Percentiles rank a stretch among this genome's conserved stretches.
Conservation (phyloP, 768 basidiomycete species). For the Rhodosporidiobolus sp. region DNA sequence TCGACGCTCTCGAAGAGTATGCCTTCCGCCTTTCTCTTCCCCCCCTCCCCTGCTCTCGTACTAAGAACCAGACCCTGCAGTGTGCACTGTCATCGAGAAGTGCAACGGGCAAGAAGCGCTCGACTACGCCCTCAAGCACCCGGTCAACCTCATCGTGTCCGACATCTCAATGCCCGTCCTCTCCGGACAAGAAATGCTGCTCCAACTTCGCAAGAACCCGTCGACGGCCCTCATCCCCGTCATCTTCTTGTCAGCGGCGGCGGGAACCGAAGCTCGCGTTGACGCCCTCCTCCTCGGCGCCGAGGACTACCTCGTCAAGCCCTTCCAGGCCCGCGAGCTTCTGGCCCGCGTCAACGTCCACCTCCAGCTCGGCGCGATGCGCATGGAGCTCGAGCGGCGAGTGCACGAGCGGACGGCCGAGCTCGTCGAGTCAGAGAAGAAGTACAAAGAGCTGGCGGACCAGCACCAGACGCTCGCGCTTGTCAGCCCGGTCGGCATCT, state of each 20-base stretch:
- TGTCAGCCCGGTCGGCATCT: slow-evolving; percentile 36
- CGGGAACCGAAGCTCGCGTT: slow-evolving; percentile 22
- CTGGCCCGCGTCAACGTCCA: slow-evolving; percentile 28
- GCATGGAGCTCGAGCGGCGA: slow-evolving; percentile 29
- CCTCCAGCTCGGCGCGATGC: slow-evolving; percentile 33
- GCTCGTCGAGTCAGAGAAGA: slow-evolving; percentile 24
- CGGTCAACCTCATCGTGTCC: slow-evolving; percentile 21
- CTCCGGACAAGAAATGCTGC: slow-evolving; percentile 12
- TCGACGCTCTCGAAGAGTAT: slow-evolving; percentile 5
- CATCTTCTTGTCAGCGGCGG: slow-evolving; percentile 33
- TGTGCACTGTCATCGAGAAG: slow-evolving; percentile 19
- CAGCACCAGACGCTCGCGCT: slow-evolving; percentile 25
- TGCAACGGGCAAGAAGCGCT: slow-evolving; percentile 21
- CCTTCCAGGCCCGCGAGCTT: slow-evolving; percentile 14
- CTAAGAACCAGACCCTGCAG: background rate
- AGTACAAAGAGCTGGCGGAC: slow-evolving; percentile 24
- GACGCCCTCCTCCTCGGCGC: slow-evolving; percentile 33
- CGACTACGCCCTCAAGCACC: slow-evolving; percentile 14
- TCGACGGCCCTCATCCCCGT: slow-evolving; percentile 16
- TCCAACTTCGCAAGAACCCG: slow-evolving; percentile 13
- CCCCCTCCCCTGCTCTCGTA: background rate
- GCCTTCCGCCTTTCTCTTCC: background rate
- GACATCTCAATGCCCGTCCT: slow-evolving; percentile 5
- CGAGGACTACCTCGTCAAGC: slow-evolving; percentile 27
- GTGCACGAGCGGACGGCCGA: slow-evolving; percentile 33